Base-by-base conservation (phyloP, 2,329 filamentous ascomycete species). In the Aspergillus hortae region DNA sequence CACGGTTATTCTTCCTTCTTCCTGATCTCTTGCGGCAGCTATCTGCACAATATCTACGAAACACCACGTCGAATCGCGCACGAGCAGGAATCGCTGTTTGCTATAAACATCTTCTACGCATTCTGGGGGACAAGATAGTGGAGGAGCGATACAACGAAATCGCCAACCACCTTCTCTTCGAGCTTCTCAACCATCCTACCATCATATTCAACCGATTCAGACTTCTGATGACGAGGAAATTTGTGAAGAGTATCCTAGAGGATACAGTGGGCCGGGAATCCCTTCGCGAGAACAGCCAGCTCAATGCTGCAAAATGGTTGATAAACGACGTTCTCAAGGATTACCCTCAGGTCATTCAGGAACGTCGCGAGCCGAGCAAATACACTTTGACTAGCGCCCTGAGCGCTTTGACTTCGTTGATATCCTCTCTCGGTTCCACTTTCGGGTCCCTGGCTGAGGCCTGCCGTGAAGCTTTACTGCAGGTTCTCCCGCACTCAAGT, bases 321-420 rank as follows among this genome's bases (percentile, higher is more conserved):
- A 84, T 96, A 65, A 96, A 95, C 67, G 86, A 90, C 52, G 80
- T 96, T 43, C 79, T 99, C 45, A 97, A 95, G 68, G 94, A 97
- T 67, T 97, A 96, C 61, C 92, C 94, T 0, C 90, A 95, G 68
- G 87, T 87, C 4, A 74, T 96, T 44, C 89, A 92, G 61, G 92
- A 97, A 68, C 84, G 89, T 38, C 84, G 88, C 1, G 92, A 97
- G 68, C 94, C 94, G 6, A 87, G 85, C 44, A 99, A 99, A 70
- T 86, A 95, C 63, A 87, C 87, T 1, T 74, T 99, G 36, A 87
- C 90, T 44, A 86, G 87, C 14, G 81, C 91, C 6, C 76, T 99
- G 25, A 89, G 88, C 60, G 87, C 91, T 1, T 75, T 97, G 5
- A 83, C 88, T 1, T 88, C 90, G 4, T 77, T 99, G 32, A 88